phyloP scores from a whole-genome alignment of 2,329 filamentous ascomycete genomes.

The Monosporascus sp. region DNA sequence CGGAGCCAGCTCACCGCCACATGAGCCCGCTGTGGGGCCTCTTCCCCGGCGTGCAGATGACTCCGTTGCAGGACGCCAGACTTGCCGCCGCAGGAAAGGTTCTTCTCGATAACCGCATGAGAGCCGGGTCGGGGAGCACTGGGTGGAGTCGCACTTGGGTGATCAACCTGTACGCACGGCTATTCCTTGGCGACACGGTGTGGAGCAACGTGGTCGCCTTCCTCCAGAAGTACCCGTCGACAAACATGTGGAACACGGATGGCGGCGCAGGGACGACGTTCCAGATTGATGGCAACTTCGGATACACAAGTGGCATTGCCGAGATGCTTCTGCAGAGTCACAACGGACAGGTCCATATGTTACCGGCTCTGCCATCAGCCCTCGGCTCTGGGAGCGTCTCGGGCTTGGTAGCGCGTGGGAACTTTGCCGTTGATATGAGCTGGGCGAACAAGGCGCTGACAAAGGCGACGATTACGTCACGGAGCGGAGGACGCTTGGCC shows the following conservation, averaged over 20 bases:
- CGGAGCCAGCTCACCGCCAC: slow-evolving; percentile 12
- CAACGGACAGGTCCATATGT: slow-evolving; percentile 13
- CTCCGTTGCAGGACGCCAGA: slow-evolving; percentile 7
- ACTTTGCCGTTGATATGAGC: slow-evolving; percentile 16
- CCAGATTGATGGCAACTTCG: slow-evolving; percentile 48
- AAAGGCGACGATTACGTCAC: slow-evolving; percentile 16
- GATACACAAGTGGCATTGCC: slow-evolving; percentile 37
- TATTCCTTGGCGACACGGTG: slow-evolving; percentile 32
- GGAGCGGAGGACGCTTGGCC: slow-evolving; percentile 12
- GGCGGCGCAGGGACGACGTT: slow-evolving; percentile 23
- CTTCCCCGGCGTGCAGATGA: slow-evolving; percentile 11
- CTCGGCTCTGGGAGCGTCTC: slow-evolving; percentile 14
- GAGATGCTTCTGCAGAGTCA: slow-evolving; percentile 40
- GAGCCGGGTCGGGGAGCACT: slow-evolving; percentile 22
- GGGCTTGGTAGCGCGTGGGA: slow-evolving; percentile 16
- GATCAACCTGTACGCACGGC: slow-evolving; percentile 39
- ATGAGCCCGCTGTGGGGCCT: slow-evolving; percentile 16
- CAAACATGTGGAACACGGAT: slow-evolving; percentile 29
- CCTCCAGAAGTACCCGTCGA: slow-evolving; percentile 31
- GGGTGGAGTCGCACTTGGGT: slow-evolving; percentile 46
- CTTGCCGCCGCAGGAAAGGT: slow-evolving; percentile 7
- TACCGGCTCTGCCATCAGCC: slow-evolving; percentile 20
- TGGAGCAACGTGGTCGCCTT: slow-evolving; percentile 30
- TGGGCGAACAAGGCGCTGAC: slow-evolving; percentile 14
- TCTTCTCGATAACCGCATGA: slow-evolving; percentile 12